Conservation (phyloP, 1,284 basidiomycete species). For the Heliocybe sulcata region DNA sequence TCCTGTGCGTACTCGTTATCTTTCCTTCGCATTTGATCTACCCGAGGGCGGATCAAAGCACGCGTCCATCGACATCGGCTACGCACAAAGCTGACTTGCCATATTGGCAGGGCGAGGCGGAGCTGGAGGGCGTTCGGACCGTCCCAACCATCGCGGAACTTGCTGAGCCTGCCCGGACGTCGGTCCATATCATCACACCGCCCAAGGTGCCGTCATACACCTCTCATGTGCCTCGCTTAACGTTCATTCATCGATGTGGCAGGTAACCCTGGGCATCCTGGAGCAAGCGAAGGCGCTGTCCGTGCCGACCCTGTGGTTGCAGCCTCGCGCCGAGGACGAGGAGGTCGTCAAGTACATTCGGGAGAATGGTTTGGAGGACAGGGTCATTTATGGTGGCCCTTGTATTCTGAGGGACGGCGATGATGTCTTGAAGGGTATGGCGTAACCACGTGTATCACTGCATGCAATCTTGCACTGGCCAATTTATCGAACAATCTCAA, state of each 20-base stretch:
- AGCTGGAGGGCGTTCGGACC: constrained; percentile 56
- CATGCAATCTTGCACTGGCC: background rate
- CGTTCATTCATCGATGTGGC: constrained; percentile 8
- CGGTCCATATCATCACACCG: constrained; percentile 75
- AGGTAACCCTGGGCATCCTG: constrained; percentile 64
- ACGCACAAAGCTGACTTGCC: background rate
- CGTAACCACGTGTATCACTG: background rate
- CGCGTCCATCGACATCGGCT: background rate
- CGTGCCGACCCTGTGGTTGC: constrained; percentile 74
- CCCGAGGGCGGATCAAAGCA: background rate
- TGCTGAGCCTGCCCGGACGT: constrained; percentile 58
- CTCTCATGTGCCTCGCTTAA: background rate
- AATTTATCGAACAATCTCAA: too few relatives aligned
- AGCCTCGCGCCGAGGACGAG: constrained; percentile 75
- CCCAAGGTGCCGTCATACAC: constrained; percentile 39
- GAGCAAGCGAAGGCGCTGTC: constrained; percentile 55
- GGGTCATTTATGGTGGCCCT: constrained; percentile 67
- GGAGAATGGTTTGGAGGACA: constrained; percentile 47
- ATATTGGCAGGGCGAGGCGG: constrained; percentile 35
- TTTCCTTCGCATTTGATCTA: background rate
- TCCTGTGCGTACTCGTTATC: constrained; percentile 20
- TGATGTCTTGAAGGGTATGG: constrained; percentile 21
- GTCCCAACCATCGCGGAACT: constrained; percentile 50
- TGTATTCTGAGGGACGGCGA: constrained; percentile 74
- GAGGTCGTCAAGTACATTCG: constrained; percentile 42